These are phyloP conservation scores for Aureobasidium uvarum DNA, from an alignment of 2,329 filamentous ascomycete genomes.

Conservation along the genomic window DNA sequence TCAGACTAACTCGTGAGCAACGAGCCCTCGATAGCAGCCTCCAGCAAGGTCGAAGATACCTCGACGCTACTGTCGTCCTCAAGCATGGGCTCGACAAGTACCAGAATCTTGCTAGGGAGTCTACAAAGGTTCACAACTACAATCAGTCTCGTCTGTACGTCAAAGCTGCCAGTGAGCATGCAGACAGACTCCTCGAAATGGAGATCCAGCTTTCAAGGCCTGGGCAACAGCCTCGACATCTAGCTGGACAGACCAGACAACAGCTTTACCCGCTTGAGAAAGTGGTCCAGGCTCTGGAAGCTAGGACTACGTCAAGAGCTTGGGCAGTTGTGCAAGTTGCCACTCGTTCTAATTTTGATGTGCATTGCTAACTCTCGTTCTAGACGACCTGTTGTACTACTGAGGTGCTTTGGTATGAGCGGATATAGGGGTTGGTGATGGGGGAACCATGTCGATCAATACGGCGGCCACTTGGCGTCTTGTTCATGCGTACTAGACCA, in stretches of 20 bases:
- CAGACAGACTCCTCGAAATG: neutral
- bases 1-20: neutral
- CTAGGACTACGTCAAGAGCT: neutral
- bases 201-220: neutral
- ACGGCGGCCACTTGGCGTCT: no score
- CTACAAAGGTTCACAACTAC: neutral
- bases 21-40: neutral
- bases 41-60: neutral
- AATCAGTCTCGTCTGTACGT: neutral
- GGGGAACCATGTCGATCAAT: no score
- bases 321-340: neutral
- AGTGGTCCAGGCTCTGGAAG: neutral
- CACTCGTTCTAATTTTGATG: neutral
- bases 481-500: no score
- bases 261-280: neutral
- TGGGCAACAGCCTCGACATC: neutral
- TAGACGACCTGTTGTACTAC: neutral
- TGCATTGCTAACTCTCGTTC: neutral
- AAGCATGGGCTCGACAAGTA: neutral
- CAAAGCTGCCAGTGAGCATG: neutral
- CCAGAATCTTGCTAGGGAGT: neutral
- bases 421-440: neutral
- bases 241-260: neutral
- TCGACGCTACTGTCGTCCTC: neutral
- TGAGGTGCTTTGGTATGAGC: neutral